Evolutionary conservation across 352 stramenopile genomes (phyloP).

Genomic region (Aphanomyces invadans): DNA sequence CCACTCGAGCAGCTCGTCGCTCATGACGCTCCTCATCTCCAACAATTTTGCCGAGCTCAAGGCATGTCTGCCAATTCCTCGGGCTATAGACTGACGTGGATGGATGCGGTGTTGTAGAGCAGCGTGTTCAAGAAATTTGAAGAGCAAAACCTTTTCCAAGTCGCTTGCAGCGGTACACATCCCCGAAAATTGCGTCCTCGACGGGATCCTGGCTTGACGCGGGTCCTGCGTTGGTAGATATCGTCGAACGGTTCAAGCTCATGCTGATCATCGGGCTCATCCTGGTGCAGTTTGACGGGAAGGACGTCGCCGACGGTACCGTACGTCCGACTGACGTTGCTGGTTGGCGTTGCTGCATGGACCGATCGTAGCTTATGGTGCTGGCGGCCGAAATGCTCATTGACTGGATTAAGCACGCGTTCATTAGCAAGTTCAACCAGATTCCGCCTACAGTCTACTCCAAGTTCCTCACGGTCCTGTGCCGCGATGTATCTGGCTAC

Average conservation of each 20-base stretch:
- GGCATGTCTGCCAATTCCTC: conserved; percentile 28
- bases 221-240: conserved; percentile 44
- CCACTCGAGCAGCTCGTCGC: conserved; percentile 90
- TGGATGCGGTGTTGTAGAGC: conserved; percentile 28
- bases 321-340: conserved; percentile 31
- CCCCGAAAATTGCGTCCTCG: no score
- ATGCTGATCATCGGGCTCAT: conserved; percentile 94
- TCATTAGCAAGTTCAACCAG: conserved; percentile 99
- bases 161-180: conserved; percentile 79
- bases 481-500: conserved; percentile 91
- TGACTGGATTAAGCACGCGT: conserved; percentile 98
- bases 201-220: no score
- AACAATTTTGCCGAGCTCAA: conserved; percentile 99
- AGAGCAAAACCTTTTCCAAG: conserved; percentile 96
- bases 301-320: conserved; percentile 66
- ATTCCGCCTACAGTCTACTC: conserved; percentile 91
- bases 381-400: conserved; percentile 91
- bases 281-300: conserved; percentile 79
- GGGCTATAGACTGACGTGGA: background rate
- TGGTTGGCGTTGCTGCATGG: background rate
- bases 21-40: conserved; percentile 92
- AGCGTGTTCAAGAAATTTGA: conserved; percentile 98
- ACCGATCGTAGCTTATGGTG: conserved; percentile 55
- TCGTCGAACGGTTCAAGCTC: conserved; percentile 98
- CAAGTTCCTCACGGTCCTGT: conserved; percentile 93